phyloP scores from a whole-genome alignment of 2,329 filamentous ascomycete species.

The Eurotiales sp. region DNA sequence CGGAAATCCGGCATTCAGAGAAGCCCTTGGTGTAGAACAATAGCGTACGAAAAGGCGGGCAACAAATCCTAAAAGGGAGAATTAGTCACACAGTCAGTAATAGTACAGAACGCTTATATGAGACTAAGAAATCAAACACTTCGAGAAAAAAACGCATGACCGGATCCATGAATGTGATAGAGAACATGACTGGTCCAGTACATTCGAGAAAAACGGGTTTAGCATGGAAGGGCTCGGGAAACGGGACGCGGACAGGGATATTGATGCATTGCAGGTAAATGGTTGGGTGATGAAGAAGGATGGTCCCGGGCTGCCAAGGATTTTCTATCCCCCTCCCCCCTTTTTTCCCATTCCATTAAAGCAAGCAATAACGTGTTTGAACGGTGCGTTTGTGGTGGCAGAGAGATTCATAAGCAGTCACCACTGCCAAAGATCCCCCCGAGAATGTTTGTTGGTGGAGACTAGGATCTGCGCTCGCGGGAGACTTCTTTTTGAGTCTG shows the following conservation, averaged over 20 bases:
- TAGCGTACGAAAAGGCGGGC: not conserved
- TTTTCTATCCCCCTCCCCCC: not conserved
- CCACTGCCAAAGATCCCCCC: conserved; percentile 3
- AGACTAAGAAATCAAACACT: not conserved
- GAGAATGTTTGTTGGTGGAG: conserved; percentile 6
- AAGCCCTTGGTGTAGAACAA: not conserved
- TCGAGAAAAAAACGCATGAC: conserved; percentile 3
- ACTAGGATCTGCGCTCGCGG: conserved; percentile 5
- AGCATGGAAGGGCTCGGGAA: not conserved
- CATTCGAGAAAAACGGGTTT: not conserved
- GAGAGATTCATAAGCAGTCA: not conserved
- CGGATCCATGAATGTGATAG: conserved; percentile 5
- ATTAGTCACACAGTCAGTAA: conserved; percentile 6
- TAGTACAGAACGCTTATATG: conserved; percentile 3
- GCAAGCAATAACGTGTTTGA: conserved; percentile 9
- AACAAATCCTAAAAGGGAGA: conserved; percentile 5
- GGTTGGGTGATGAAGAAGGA: not conserved
- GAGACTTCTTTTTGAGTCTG: conserved; percentile 14
- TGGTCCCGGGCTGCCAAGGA: conserved; percentile 2
- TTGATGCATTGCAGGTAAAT: not conserved
- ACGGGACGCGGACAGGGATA: conserved; percentile 7
- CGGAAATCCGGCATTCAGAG: not conserved
- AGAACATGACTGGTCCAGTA: conserved; percentile 8
- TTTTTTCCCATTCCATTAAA: conserved; percentile 10
- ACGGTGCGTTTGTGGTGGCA: not conserved